Base-by-base conservation (phyloP, 805 yeast genomes). In the Hemisphaericaspora nanyangensis region DNA sequence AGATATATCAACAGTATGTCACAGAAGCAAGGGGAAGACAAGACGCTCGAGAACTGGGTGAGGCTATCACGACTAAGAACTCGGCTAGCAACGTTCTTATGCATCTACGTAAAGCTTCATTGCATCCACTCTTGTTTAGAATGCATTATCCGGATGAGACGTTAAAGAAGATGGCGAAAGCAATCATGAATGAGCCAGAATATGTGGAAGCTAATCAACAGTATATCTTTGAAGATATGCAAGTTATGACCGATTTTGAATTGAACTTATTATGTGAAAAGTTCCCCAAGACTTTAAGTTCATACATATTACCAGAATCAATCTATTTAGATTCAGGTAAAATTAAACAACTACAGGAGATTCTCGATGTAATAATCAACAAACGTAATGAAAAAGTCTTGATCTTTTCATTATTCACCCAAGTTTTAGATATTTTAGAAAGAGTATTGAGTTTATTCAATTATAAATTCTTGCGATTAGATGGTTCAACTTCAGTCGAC, bases 401-500 rank as follows among this genome's bases (percentile, higher is more conserved):
- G 43, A 71, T 93, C 5, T 93, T 93, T 56, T 90, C 98, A 2
- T 78, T 91, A 45, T 93, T 93, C 61, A 93, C 99, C 1, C 96
- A 88, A 62, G 80, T 89, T 44, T 70, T 93, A 49, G 97, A 93
- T 59, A 85, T 93, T 45, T 65, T 93, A 33, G 99, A 93, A 58
- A 65, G 69, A 40, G 85, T 86, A 4, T 63, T 93, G 40, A 75
- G 84, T 6, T 65, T 77, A 26, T 62, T 80, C 53, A 71, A 75
- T 13, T 75, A 85, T 58, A 78, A 82, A 47, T 93, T 86, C 58
- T 63, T 91, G 34, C 72, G 99, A 47, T 65, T 93, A 43, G 99
- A 93, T 56, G 99, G 99, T n/a, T 75, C 75, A 42, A 93, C 99
- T 0, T 74, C 90, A 11, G 99, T 93, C 39, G 96, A 93, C 46